Evolutionary conservation across 2,329 filamentous ascomycete genomes (phyloP).

Genomic region (Corinectria fuckeliana): DNA sequence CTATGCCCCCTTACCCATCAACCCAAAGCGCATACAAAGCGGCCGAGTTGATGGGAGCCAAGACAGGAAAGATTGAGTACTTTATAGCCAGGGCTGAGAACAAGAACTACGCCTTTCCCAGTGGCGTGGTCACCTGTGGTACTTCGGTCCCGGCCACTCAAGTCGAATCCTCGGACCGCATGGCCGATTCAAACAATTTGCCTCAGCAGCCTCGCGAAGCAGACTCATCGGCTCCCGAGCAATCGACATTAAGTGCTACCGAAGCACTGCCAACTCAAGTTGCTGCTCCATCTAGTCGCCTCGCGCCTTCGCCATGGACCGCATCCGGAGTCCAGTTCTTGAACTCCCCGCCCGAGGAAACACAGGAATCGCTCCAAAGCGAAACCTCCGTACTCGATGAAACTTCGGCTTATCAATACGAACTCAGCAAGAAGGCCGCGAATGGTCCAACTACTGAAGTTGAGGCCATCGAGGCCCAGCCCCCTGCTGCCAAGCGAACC

Average conservation of each 20-base stretch:
- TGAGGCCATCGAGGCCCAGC: background rate
- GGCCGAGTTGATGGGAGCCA: conserved; percentile 43
- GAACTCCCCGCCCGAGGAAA: conserved; percentile 27
- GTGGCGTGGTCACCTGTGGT: conserved; percentile 5
- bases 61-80: conserved; percentile 47
- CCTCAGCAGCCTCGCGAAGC: background rate
- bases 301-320: conserved; percentile 30
- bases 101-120: conserved; percentile 25
- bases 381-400: conserved; percentile 32
- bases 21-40: background rate
- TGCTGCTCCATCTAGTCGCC: background rate
- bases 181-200: background rate
- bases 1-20: conserved; percentile 9
- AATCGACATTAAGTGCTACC: background rate
- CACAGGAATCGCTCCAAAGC: background rate
- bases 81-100: conserved; percentile 50
- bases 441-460: background rate
- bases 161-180: background rate
- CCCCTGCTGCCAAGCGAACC: conserved; percentile 6
- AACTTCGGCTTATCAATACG: conserved; percentile 41
- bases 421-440: conserved; percentile 37
- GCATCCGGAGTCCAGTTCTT: conserved; percentile 44
- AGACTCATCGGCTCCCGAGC: background rate
- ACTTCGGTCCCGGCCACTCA: background rate
- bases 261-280: background rate